Evolutionary conservation across 257 asterid genomes (phyloP).

Genomic region (Petrea volubilis): DNA sequence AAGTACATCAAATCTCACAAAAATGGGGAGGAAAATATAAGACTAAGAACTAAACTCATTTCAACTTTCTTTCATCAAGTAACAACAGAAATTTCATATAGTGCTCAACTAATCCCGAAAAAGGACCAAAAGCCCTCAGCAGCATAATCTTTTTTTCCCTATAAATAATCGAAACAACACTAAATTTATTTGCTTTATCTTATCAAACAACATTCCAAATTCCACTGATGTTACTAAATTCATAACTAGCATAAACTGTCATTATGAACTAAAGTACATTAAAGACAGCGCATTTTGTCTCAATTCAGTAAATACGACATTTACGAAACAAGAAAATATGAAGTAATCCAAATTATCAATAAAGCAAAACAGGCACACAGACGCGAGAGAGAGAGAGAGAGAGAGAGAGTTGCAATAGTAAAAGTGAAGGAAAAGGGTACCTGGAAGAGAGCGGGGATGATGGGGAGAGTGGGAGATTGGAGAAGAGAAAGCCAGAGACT

Average conservation of each 20-base stretch:
- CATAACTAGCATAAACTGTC: background rate
- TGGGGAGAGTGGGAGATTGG: slow-evolving; percentile 49
- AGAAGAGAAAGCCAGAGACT: slow-evolving; percentile 59
- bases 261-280: background rate
- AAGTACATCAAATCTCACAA: background rate
- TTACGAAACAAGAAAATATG: background rate
- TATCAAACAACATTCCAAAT: background rate
- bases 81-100: background rate
- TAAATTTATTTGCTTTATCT: background rate
- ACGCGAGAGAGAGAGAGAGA: background rate
- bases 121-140: background rate
- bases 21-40: background rate
- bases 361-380: background rate
- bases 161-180: background rate
- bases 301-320: slow-evolving; percentile 12
- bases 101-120: background rate
- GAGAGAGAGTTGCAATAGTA: background rate
- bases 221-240: background rate
- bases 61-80: background rate
- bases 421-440: slow-evolving; percentile 22
- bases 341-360: background rate
- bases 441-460: slow-evolving; percentile 50
- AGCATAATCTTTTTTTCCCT: background rate
- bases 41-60: background rate
- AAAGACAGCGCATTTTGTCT: background rate